Conservation (phyloP, 139 green algal species). For the Chlamydomonas asymmetrica region DNA sequence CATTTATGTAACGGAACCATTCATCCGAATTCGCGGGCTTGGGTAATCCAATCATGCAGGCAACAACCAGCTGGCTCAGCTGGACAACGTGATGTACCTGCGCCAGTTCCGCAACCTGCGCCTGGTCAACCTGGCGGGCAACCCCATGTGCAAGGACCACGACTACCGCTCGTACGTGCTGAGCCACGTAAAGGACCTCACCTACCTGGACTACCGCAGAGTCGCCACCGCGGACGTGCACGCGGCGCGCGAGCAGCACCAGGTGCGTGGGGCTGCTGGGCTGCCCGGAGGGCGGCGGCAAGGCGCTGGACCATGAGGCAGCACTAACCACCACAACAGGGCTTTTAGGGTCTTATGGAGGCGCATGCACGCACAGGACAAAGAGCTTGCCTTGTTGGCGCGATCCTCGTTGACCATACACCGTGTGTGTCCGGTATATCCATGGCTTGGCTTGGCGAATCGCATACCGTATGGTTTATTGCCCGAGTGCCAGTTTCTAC, state of each 20-base stretch:
- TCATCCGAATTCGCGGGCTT: not conserved
- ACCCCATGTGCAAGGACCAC: conserved; percentile 68
- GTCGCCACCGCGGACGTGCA: conserved; percentile 57
- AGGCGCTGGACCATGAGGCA: no score
- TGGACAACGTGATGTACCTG: conserved; percentile 79
- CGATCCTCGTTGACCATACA: no score
- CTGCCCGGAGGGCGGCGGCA: no score
- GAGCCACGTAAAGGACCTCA: conserved; percentile 75
- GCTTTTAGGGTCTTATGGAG: no score
- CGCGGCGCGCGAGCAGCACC: conserved; percentile 72
- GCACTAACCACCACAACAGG: no score
- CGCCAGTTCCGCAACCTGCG: conserved; percentile 72
- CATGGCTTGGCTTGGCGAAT: no score
- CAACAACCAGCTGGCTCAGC: conserved; percentile 69
- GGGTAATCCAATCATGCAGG: conserved; percentile 33
- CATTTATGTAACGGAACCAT: not conserved
- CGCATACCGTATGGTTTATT: no score
- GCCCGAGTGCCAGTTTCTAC: no score
- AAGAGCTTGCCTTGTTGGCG: no score
- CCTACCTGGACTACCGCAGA: conserved; percentile 80
- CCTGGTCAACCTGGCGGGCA: conserved; percentile 80
- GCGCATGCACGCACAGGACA: no score
- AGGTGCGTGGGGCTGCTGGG: conserved; percentile 49
- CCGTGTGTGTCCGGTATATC: no score
- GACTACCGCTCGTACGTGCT: conserved; percentile 66